Evolutionary conservation across 2,329 filamentous ascomycete species (phyloP), one percentile per base, ranked within the genome.

Genomic region (Hypocrella siamensis): DNA sequence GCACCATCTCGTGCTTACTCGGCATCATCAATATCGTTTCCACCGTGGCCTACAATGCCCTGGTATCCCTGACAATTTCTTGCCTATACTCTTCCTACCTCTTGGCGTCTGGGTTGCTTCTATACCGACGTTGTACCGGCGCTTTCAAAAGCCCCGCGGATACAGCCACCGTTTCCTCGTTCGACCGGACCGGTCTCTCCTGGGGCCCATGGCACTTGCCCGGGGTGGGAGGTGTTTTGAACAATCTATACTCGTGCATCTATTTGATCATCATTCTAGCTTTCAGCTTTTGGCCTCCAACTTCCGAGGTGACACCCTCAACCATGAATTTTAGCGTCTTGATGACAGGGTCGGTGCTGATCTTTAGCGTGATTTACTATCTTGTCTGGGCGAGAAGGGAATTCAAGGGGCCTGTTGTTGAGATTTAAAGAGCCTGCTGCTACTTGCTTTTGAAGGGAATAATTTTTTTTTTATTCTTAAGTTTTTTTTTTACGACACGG

Each of bases 131-230:
- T 5, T 46, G 49, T 6, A 36, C 34, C 2, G 47, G 44, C 4
- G 21, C 8, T 24, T 24, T 3, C 8, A 8, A 24, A 12, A 8
- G 8, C 21, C 8, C 40, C 37, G 3, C 47, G 46, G 0, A 48
- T 52, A 17, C 14, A 24, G 0, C 29, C 48, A 2, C 47, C 48
- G 1, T 38, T 38, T n/a, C 3, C 39, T 15, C 14, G 17, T 6
- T n/a, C 17, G 15, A 9, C 25, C 10, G 10, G 14, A n/a, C 25
- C 25, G 27, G 17, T n/a, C n/a, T 32, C 12, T 30, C 30, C 24
- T 73, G 67, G 67, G 69, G 69, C 0, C 66, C 67, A 0, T 73
- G 65, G 61, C 60, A 58, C 28, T 33, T 73, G 1, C 60, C 61
- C 0, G 65, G 65, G 6, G 42, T 58, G 3, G 42, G 66, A 2